Evolutionary conservation across 257 asterid species (phyloP), one percentile per base, ranked within the genome.

Genomic region (Coffea canephora): DNA sequence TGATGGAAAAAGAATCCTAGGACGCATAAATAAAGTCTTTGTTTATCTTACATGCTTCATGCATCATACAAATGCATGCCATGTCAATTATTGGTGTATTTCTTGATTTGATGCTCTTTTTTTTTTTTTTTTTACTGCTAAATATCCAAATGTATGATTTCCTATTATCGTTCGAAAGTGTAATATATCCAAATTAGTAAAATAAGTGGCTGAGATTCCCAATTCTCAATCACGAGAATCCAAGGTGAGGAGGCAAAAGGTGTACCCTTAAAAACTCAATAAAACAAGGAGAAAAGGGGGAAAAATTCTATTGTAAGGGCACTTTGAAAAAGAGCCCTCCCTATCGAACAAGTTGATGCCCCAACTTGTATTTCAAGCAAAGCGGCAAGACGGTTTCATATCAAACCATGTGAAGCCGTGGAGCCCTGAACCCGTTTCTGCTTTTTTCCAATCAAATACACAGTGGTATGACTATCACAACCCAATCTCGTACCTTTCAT

Each of bases 301-400:
- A 43, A 9, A 25, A 50, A 49, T 15, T 25, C 43, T 9, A 64
- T 45, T 31, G 43, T 52, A 80, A 43, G 48, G 36, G 34, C 34
- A 48, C 73, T 77, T 21, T 45, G 70, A 64, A 75, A 69, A 69
- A 55, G 27, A 50, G 23, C 12, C 14, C 70, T 41, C 25, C 46
- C 23, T n/a, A 18, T 6, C 27, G 79, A 27, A 64, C 34, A 34
- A 52, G 75, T 72, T 71, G 68, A 81, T 54, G 78, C 84, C 86
- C 82, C 92, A 81, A 83, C 94, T 87, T 90, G 85, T 83, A 85
- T 79, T 83, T 87, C 90, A 91, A 89, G 97, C 93, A 83, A 90
- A 90, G 90, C 83, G 86, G 88, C 86, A 70, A 78, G 83, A 80
- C 78, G 73, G 88, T 83, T 89, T 83, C 87, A 82, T 78, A 81